A percentile compares a stretch with the other conserved stretches of the same genome.
These are phyloP conservation scores for Aquilaria sinensis DNA, from an alignment of 345 rosid species.

Conservation along the genomic window DNA sequence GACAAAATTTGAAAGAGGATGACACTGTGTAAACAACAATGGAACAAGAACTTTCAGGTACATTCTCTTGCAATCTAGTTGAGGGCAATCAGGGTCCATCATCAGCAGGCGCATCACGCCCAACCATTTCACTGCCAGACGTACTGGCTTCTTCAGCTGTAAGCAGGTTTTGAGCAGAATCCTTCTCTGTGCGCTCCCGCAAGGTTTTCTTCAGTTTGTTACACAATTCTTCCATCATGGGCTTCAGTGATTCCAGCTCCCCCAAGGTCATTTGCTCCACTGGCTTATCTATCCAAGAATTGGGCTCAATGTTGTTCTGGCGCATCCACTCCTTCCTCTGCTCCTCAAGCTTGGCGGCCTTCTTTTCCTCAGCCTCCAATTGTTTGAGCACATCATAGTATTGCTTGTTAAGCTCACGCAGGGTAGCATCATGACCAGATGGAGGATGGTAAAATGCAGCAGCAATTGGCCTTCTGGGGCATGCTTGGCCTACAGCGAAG, in stretches of 20 bases:
- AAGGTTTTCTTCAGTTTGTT: not conserved
- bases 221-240: not conserved
- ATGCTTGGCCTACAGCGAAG: conserved; percentile 1
- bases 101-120: conserved; percentile 4
- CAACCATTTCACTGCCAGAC: not conserved
- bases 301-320: no score
- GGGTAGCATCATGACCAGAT: conserved; percentile 2
- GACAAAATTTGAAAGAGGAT: not conserved
- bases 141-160: not conserved
- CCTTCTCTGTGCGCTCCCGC: not conserved
- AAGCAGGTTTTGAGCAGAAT: not conserved
- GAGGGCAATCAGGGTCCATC: not conserved
- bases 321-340: not conserved
- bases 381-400: not conserved
- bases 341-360: not conserved
- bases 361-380: conserved; percentile 10
- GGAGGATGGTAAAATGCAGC: not conserved
- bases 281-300: not conserved
- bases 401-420: conserved; percentile 8
- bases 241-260: not conserved
- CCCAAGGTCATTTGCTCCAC: conserved; percentile 9
- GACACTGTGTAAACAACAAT: not conserved
- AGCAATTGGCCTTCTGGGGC: not conserved
- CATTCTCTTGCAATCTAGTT: not conserved
- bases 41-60: not conserved